phyloP scores from a whole-genome alignment of 164 flowering plant species.

The Umbilicus rupestris region DNA sequence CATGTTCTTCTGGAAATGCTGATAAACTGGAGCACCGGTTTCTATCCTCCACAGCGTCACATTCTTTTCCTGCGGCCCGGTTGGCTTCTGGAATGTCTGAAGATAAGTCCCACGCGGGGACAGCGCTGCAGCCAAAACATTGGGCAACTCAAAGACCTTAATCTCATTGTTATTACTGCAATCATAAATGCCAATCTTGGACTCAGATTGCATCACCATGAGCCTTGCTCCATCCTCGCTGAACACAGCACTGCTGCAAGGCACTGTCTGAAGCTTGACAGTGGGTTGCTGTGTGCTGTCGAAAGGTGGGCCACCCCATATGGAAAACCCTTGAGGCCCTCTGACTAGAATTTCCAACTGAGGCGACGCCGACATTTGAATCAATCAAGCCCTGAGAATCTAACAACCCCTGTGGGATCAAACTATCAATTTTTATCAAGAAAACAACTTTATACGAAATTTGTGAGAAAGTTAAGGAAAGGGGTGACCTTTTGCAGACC shows the following conservation, averaged over 20 bases:
- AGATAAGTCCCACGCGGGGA: constrained; percentile 83
- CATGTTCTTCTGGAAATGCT: constrained; percentile 72
- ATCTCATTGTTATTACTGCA: constrained; percentile 38
- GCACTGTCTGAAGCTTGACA: constrained; percentile 43
- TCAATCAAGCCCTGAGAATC: background rate
- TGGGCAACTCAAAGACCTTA: constrained; percentile 49
- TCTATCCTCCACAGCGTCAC: constrained; percentile 55
- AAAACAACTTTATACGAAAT: background rate
- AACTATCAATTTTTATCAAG: background rate
- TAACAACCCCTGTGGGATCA: background rate
- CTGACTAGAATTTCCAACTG: constrained; percentile 30
- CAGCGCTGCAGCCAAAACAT: constrained; percentile 51
- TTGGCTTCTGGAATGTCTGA: constrained; percentile 74
- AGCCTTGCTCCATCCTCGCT: constrained; percentile 74
- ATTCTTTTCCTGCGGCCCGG: constrained; percentile 75
- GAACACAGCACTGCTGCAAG: constrained; percentile 52
- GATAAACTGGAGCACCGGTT: constrained; percentile 53
- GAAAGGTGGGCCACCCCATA: constrained; percentile 91
- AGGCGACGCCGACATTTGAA: background rate
- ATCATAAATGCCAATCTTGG: constrained; percentile 47
- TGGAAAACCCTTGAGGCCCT: constrained; percentile 64
- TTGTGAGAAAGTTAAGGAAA: background rate
- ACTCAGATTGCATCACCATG: constrained; percentile 59
- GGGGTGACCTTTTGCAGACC: background rate
- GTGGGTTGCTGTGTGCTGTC: constrained; percentile 47